Conservation (phyloP, 23 red algal species). For the Gracilaria caudata region DNA sequence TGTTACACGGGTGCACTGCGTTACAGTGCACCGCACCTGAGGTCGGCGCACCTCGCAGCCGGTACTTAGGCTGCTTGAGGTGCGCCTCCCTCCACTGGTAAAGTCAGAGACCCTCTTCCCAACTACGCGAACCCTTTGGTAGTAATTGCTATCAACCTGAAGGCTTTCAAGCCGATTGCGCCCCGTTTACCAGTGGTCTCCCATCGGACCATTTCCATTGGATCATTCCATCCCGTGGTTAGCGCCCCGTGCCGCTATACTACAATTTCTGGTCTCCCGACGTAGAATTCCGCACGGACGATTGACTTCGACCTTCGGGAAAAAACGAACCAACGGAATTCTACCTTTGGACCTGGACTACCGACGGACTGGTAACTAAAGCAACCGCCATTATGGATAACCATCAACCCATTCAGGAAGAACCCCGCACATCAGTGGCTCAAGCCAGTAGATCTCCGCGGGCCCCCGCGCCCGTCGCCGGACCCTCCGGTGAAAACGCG, state of each 20-base stretch:
- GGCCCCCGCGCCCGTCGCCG: neutral
- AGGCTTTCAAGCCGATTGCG: neutral
- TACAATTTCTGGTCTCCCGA: neutral
- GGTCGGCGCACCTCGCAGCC: neutral
- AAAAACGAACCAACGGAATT: neutral
- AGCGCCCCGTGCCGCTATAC: neutral
- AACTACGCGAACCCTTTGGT: neutral
- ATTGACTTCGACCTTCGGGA: neutral
- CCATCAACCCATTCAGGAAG: neutral
- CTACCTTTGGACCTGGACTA: neutral
- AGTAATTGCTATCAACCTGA: neutral
- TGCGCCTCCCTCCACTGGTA: neutral
- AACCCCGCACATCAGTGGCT: neutral
- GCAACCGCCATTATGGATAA: constrained; percentile 7
- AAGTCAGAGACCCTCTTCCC: constrained; percentile 2
- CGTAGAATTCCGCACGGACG: too few species aligned
- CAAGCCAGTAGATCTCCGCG: neutral
- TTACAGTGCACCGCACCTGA: constrained; percentile 1
- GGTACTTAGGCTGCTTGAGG: constrained; percentile 4
- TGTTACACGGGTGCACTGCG: neutral
- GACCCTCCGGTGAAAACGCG: neutral
- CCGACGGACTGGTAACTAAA: neutral
- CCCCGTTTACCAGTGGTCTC: neutral
- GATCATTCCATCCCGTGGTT: neutral
- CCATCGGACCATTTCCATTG: neutral